Base-by-base conservation (phyloP, 768 basidiomycete genomes). In the Dioszegia hungarica region DNA sequence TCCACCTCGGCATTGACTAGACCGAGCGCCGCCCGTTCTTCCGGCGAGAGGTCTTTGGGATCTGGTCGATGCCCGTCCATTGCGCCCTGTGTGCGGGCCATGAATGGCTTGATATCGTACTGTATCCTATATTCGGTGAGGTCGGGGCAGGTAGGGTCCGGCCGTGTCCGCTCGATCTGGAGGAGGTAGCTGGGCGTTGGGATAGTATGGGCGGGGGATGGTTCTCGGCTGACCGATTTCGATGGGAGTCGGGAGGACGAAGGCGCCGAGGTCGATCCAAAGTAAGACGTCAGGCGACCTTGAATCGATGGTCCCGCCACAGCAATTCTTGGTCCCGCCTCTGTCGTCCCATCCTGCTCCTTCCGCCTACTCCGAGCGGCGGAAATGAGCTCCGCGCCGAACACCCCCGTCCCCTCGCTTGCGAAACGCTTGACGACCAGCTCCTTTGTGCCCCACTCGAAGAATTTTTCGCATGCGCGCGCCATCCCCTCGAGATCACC, bases 391-490 rank as follows among this genome's bases (percentile, higher is more conserved):
- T 84, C 82, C 0, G 85, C 83, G 15, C 84, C 84, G 87, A 90
- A 95, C 17, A 92, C 24, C 1, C 67, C 81, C 3, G 90, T 82
- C 0, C 84, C 88, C 67, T 88, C 70, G 1, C 64, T 54, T 14
- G 62, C 80, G 69, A 93, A 91, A 11, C 89, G 85, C 62, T 89
- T 89, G 62, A 88, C 81, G 54, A 94, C 89, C 2, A 84, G 79
- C 45, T 89, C 86, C 64, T 81, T 85, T 47, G 89, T 85, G 0
- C 91, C 91, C 91, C 91, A 95, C 70, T 93, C 91, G 60, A 94
- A 94, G 72, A 85, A 87, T 44, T 85, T 80, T 74, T 95, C 92
- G 78, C 90, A 93, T 2, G 85, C 79, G 10, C 78, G 82, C 0
- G 92, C 90, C 15, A 93, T 81, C 52, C 82, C 83, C 15, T 73